Percentiles rank a stretch among this genome's conserved stretches.
These are phyloP conservation scores for Beta macrorhiza DNA, from an alignment of 179 eudicot species.

Conservation along the genomic window DNA sequence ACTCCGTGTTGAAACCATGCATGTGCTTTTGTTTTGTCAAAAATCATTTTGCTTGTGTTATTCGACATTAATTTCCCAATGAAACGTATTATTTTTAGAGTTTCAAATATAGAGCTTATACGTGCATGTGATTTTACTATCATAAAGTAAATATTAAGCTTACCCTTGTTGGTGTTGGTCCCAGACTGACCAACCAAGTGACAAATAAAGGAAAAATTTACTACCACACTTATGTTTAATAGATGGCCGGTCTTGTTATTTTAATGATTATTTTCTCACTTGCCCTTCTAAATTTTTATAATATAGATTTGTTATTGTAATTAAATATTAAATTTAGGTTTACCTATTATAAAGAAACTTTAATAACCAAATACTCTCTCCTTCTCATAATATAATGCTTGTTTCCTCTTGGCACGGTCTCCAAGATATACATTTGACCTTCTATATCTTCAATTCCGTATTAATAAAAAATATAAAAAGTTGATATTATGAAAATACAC, in stretches of 20 bases:
- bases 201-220: background rate
- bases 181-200: background rate
- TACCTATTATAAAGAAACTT: too few relatives aligned
- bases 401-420: too few relatives aligned
- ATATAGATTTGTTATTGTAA: too few relatives aligned
- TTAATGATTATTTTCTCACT: background rate
- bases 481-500: too few relatives aligned
- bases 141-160: background rate
- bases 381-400: too few relatives aligned
- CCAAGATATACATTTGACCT: too few relatives aligned
- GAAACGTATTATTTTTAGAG: background rate
- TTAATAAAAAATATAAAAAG: too few relatives aligned
- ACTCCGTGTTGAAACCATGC: background rate
- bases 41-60: conserved; percentile 11
- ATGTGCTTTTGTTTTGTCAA: background rate
- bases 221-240: too few relatives aligned
- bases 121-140: conserved; percentile 4
- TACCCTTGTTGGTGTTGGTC: conserved; percentile 15
- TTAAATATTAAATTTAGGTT: too few relatives aligned
- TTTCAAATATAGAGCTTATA: conserved; percentile 6
- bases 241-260: background rate
- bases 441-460: too few relatives aligned
- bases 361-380: too few relatives aligned
- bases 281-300: too few relatives aligned
- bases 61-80: background rate